Conservation (phyloP, 2,329 filamentous ascomycete genomes). For the Pseudogymnoascus sp. region DNA sequence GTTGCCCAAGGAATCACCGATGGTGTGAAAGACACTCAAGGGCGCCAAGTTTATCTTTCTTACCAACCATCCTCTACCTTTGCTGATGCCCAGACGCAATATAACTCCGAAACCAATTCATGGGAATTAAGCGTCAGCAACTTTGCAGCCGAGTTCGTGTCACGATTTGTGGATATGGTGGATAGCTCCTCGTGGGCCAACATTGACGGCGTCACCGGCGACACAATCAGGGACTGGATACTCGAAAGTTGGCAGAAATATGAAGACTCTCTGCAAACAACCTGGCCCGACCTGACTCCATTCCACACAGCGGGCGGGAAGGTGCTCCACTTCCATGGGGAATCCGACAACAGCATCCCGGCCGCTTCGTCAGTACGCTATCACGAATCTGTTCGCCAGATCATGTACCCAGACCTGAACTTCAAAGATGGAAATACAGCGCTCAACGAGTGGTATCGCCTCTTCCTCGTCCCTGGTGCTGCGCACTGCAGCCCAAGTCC, state of each 20-base stretch:
- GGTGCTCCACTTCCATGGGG: constrained; percentile 46
- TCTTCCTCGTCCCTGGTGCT: constrained; percentile 44
- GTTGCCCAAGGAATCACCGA: constrained; percentile 25
- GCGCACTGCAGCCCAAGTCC: constrained; percentile 41
- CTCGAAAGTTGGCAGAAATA: constrained; percentile 40
- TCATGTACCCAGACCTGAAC: constrained; percentile 39
- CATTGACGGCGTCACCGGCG: constrained; percentile 42
- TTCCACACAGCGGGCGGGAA: constrained; percentile 42
- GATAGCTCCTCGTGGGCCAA: constrained; percentile 30
- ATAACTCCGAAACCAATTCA: constrained; percentile 27
- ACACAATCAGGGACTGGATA: constrained; percentile 48
- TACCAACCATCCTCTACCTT: constrained; percentile 30
- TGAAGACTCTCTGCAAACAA: constrained; percentile 42
- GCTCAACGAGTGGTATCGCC: constrained; percentile 44
- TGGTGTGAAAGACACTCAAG: constrained; percentile 35
- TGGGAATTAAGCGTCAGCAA: constrained; percentile 30
- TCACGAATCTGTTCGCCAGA: constrained; percentile 41
- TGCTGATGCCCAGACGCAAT: constrained; percentile 31
- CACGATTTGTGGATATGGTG: constrained; percentile 26
- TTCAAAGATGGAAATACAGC: constrained; percentile 35
- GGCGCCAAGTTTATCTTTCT: constrained; percentile 35
- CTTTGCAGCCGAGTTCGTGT: constrained; percentile 33
- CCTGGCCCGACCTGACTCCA: constrained; percentile 39
- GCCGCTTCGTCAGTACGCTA: constrained; percentile 42
- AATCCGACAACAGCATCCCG: constrained; percentile 42